Conservation (phyloP, 495 filamentous ascomycete species). For the Penicillium ochrochloron region DNA sequence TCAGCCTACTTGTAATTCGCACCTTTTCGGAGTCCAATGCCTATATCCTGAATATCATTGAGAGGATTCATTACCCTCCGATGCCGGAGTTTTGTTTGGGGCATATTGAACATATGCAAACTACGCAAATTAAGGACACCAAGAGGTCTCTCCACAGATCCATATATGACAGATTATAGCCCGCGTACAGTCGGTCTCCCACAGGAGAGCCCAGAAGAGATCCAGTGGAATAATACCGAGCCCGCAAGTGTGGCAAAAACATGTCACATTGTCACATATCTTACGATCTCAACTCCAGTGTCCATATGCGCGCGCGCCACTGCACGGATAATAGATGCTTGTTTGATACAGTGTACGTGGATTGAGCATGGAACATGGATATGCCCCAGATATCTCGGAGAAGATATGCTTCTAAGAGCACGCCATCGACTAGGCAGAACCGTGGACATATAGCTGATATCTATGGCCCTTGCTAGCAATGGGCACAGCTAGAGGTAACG, state of each 20-base stretch:
- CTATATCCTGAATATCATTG: not conserved
- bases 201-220: not conserved
- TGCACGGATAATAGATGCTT: not conserved
- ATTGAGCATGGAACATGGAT: not conserved
- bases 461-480: not conserved
- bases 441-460: not conserved
- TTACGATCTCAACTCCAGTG: not conserved
- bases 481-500: not conserved
- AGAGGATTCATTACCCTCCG: not conserved
- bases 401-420: not conserved
- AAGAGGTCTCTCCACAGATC: not conserved
- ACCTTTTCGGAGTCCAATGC: not conserved
- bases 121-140: not conserved
- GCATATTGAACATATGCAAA: not conserved
- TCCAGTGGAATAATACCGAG: not conserved
- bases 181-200: not conserved
- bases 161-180: not conserved
- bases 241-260: not conserved
- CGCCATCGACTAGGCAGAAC: not conserved
- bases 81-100: not conserved
- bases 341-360: not conserved
- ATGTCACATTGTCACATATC: not conserved
- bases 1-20: not conserved
- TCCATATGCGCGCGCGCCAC: not conserved
- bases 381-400: not conserved